Base-by-base conservation (phyloP, 129 eudicot species). In the Logfia minima region DNA sequence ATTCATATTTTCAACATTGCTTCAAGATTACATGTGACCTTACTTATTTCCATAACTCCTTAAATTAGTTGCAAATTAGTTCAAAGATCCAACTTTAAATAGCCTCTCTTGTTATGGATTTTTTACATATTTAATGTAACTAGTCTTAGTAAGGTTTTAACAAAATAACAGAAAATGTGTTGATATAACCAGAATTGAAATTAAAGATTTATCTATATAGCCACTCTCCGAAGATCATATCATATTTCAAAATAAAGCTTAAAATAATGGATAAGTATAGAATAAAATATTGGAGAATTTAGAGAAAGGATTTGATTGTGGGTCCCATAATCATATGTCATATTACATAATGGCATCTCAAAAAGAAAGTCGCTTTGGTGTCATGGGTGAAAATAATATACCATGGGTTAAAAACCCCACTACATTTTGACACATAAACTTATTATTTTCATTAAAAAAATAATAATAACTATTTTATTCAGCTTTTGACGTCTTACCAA, bases 251-350 rank as follows among this genome's bases (percentile, higher is more conserved):
- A 41, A 18, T 29, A 0, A 28, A 29, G 10, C 10, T 51, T 21
- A 29, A 53, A 52, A 26, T 10, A 53, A 48, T 51, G 55, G 80
- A 52, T 51, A 66, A 48, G 26, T 32, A 52, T 51, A 51, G 51
- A 52, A 23, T 26, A 59, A 74, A 67, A 67, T 55, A 39, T 56
- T 70, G 16, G 55, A 69, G 82, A 71, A 79, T 79, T 43, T 71
- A 71, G 55, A 45, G 43, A 71, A 63, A 79, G 82, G 64, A 71
- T 43, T 23, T 51, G 59, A 34, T 51, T 17, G 72, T 71, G 73
- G 78, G 77, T 71, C 83, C 79, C 19, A 10, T 19, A 61, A 48
- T 71, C 73, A 51, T 55, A 72, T 71, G 78, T 64, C 83, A 51
- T 63, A 79, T 72, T 79, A 64, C 78, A 71, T 79, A 17, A 79